Conservation (phyloP, 2,329 filamentous ascomycete species). For the Cytospora mali region DNA sequence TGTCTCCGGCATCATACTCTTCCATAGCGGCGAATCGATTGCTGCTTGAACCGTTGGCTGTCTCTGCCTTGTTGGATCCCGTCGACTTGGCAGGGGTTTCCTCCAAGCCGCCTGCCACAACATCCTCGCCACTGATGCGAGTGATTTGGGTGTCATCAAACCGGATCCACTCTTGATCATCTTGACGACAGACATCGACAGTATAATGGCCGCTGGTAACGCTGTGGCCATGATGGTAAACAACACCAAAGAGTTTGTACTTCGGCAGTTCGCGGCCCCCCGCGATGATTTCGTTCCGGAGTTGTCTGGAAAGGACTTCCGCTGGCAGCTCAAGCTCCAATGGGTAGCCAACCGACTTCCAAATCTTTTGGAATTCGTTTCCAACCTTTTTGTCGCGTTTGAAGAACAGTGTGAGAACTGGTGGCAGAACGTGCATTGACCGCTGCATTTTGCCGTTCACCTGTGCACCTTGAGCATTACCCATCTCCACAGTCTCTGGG, state of each 20-base stretch:
- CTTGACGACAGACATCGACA: conserved; percentile 92
- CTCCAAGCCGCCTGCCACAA: conserved; percentile 81
- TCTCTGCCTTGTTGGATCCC: conserved; percentile 68
- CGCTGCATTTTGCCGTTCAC: conserved; percentile 88
- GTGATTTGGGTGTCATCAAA: conserved; percentile 92
- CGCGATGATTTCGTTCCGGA: conserved; percentile 62
- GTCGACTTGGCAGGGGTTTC: conserved; percentile 68
- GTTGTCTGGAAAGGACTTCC: conserved; percentile 80
- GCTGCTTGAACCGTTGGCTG: conserved; percentile 42
- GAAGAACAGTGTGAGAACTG: conserved; percentile 89
- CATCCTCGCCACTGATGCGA: conserved; percentile 82
- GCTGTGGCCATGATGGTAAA: conserved; percentile 98
- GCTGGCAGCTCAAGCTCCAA: conserved; percentile 91
- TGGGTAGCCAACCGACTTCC: conserved; percentile 97
- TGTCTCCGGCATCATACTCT: conserved; percentile 66
- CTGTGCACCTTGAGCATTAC: conserved; percentile 79
- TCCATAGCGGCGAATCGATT: conserved; percentile 77
- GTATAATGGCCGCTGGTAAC: conserved; percentile 97
- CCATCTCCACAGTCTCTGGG: conserved; percentile 81
- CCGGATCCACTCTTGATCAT: conserved; percentile 93
- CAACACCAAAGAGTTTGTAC: conserved; percentile 85
- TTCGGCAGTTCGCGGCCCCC: conserved; percentile 72
- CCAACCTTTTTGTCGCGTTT: conserved; percentile 88
- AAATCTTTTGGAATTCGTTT: conserved; percentile 82
- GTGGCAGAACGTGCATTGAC: conserved; percentile 88